Conservation (phyloP, 768 basidiomycete genomes). For the Porpolomopsis calyptriformis region DNA sequence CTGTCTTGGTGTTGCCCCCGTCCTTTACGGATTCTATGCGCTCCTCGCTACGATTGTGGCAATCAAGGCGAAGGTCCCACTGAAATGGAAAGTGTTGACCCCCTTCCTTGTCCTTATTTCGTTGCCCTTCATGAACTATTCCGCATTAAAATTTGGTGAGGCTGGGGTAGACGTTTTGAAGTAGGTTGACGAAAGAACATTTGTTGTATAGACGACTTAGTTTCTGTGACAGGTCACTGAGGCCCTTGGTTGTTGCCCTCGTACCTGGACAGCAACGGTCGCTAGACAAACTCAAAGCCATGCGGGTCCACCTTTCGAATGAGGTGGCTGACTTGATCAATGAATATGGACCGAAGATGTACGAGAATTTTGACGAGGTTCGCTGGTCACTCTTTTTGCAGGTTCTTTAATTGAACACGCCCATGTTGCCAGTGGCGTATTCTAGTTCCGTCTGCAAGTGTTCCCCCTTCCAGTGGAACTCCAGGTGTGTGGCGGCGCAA, state of each 20-base stretch:
- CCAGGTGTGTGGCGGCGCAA: conserved; percentile 73
- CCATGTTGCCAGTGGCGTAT: conserved; percentile 52
- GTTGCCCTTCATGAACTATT: conserved; percentile 83
- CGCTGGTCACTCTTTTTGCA: conserved; percentile 10
- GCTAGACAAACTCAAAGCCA: conserved; percentile 63
- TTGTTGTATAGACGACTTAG: conserved; percentile 1
- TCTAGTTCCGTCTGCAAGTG: conserved; percentile 71
- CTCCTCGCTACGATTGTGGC: conserved; percentile 65
- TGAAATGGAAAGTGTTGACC: conserved; percentile 58
- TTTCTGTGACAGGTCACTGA: conserved; percentile 55
- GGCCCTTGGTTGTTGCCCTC: conserved; percentile 79
- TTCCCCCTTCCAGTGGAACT: conserved; percentile 67
- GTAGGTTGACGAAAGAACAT: conserved; percentile 33
- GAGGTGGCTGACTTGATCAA: conserved; percentile 79
- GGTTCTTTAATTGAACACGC: conserved; percentile 7
- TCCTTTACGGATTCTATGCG: conserved; percentile 79
- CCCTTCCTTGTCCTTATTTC: conserved; percentile 66
- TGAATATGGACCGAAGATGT: conserved; percentile 80
- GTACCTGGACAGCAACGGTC: conserved; percentile 81
- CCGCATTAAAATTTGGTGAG: conserved; percentile 94
- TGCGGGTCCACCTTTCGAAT: conserved; percentile 66
- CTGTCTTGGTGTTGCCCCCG: conserved; percentile 80
- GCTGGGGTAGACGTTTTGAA: conserved; percentile 96
- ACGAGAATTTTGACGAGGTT: conserved; percentile 79
- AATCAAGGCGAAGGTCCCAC: conserved; percentile 51